phyloP scores from a whole-genome alignment of 805 yeast species.

The Candida oleophila region DNA sequence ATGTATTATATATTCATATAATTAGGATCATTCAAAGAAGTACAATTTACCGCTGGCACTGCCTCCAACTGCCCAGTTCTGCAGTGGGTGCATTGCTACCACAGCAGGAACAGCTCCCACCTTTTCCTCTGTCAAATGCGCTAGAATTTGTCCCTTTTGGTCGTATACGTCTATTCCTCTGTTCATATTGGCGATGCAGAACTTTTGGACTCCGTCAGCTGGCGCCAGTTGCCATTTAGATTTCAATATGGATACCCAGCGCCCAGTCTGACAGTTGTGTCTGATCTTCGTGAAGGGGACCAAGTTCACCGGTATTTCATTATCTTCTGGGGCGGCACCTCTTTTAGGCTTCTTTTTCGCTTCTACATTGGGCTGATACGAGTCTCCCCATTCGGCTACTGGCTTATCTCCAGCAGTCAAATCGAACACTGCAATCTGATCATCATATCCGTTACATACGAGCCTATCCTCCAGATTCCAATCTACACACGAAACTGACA shows the following conservation, averaged over 20 bases:
- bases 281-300: slow-evolving; percentile 62
- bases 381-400: slow-evolving; percentile 19
- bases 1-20: too few relatives aligned
- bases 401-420: slow-evolving; percentile 41
- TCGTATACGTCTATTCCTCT: slow-evolving; percentile 80
- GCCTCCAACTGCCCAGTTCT: slow-evolving; percentile 92
- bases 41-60: slow-evolving; percentile 90
- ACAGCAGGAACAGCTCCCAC: slow-evolving; percentile 96
- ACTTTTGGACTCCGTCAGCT: slow-evolving; percentile 69
- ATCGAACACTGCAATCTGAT: slow-evolving; percentile 68
- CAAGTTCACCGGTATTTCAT: slow-evolving; percentile 36
- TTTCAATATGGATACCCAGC: slow-evolving; percentile 93
- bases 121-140: slow-evolving; percentile 58
- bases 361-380: slow-evolving; percentile 14
- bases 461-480: slow-evolving; percentile 70
- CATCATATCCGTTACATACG: slow-evolving; percentile 93
- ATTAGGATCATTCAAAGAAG: slow-evolving; percentile 41
- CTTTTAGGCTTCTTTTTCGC: slow-evolving; percentile 10
- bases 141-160: slow-evolving; percentile 72
- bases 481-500: slow-evolving; percentile 82
- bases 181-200: slow-evolving; percentile 92
- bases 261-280: slow-evolving; percentile 95
- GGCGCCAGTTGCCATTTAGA: slow-evolving; percentile 84
- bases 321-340: slow-evolving; percentile 14
- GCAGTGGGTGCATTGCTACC: slow-evolving; percentile 73